Base-by-base conservation (phyloP, 306 rosid species). In the Rosa lucieae region DNA sequence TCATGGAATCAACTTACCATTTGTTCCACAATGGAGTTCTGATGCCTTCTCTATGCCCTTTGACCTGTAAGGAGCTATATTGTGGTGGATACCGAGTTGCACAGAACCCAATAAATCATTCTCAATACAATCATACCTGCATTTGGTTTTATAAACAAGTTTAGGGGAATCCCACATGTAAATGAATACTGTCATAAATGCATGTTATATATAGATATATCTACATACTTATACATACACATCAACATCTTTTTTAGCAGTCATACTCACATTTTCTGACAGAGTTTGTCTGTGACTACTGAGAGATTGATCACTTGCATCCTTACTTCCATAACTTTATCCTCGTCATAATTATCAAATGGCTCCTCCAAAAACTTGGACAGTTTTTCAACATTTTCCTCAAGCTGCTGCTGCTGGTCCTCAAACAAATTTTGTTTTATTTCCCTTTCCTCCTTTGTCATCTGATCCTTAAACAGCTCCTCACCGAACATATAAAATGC, bases 391-490 rank as follows among this genome's bases (percentile, higher is more conserved):
- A 96, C 93, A 86, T 93, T 96, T 82, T 63, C 89, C 85, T 96
- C 99, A 62, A 96, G 96, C 79, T 93, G 99, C 82, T 96, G 99
- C 82, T 96, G 99, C 84, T 96, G 99, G 84, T 91, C 98, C 88
- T 96, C 99, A 83, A 96, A 96, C 78, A 96, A 89, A 85, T 93
- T 88, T 83, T 91, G 93, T 78, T 91, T 96, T 62, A 91, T 91
- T 81, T 89, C 93, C 77, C 91, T 88, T 79, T 89, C 89, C 72
- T 86, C 84, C 15, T 79, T 82, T 56, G 90, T 37, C 98, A 91
- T 90, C 84, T 90, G 91, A 17, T 93, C 98, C 80, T 86, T 91
- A 75, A 93, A 96, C 63, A 95, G 86, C 85, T 93, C 98, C 61
- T 92, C 98, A 73, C 99, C 99, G 80, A 96, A 96, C 97, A 96